phyloP scores from a whole-genome alignment of 805 yeast genomes.

The Wickerhamiella cacticola region DNA sequence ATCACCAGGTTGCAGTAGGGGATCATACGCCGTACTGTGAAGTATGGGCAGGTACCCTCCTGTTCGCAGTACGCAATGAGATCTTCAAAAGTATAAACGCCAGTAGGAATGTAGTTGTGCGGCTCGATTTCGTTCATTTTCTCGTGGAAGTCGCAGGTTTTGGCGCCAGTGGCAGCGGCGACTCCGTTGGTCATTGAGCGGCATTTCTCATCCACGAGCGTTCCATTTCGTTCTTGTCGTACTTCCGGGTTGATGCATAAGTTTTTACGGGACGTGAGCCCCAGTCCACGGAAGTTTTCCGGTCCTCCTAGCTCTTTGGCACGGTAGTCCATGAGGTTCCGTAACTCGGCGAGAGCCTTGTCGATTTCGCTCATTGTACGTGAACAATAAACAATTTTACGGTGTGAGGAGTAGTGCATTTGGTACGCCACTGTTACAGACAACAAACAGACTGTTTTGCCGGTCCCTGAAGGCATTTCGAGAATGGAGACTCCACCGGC shows the following conservation, averaged over 20 bases:
- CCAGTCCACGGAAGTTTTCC: conserved; percentile 90
- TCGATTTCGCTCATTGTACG: conserved; percentile 99
- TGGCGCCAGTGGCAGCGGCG: conserved; percentile 50
- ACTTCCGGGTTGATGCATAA: conserved; percentile 83
- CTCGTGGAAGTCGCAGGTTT: conserved; percentile 81
- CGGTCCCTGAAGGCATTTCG: conserved; percentile 99
- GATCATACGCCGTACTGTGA: conserved; percentile 96
- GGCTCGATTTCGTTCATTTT: conserved; percentile 78
- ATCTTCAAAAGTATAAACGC: conserved; percentile 89
- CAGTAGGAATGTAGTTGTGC: conserved; percentile 76
- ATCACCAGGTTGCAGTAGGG: conserved; percentile 81
- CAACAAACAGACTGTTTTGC: conserved; percentile 85
- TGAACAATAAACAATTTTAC: conserved; percentile 91
- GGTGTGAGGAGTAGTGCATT: conserved; percentile 80
- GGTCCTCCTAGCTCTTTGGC: conserved; percentile 68
- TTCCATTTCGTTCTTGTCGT: conserved; percentile 78
- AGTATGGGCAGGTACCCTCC: conserved; percentile 85
- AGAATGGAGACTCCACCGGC: conserved; percentile 93
- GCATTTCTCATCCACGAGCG: conserved; percentile 90
- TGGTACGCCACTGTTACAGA: conserved; percentile 93
- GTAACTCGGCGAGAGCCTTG: conserved; percentile 86
- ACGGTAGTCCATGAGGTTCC: conserved; percentile 77
- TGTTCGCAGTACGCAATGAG: conserved; percentile 64
- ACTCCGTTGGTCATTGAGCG: conserved; percentile 90
- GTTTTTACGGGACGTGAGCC: conserved; percentile 88